phyloP scores from a whole-genome alignment of 805 yeast species.

The Kodamaea neixiangensis region DNA sequence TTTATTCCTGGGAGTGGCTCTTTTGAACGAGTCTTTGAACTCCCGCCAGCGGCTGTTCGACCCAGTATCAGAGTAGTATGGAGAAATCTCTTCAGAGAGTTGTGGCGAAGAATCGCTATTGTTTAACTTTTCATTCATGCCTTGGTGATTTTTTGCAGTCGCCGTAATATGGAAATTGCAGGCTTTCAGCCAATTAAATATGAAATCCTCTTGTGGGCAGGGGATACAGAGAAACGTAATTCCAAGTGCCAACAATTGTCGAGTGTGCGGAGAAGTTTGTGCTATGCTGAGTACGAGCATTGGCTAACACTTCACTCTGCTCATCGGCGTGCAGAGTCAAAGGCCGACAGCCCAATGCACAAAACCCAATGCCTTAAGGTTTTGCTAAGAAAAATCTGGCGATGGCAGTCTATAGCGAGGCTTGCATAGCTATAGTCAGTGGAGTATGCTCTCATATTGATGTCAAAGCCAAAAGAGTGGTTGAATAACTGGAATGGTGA shows the following conservation, averaged over 20 bases:
- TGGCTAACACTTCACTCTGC: neutral
- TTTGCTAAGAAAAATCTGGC: neutral
- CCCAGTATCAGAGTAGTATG: conserved; percentile 7
- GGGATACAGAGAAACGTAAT: neutral
- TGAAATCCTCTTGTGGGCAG: neutral
- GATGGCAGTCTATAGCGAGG: neutral
- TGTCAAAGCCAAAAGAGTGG: no score
- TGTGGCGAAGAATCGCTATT: neutral
- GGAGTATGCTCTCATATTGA: neutral
- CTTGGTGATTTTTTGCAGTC: neutral
- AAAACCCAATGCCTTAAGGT: neutral
- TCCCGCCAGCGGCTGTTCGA: conserved; percentile 16
- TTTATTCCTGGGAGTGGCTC: conserved; percentile 15
- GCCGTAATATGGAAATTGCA: neutral
- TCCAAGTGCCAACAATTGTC: neutral
- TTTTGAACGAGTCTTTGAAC: conserved; percentile 25
- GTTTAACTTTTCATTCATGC: conserved; percentile 4
- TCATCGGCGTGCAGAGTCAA: neutral
- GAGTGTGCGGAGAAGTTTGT: neutral
- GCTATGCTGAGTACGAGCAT: neutral
- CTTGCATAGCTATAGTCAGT: neutral
- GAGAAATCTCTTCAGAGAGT: conserved; percentile 10
- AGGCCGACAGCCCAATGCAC: neutral
- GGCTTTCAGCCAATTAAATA: neutral
- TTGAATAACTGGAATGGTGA: no score